These are phyloP conservation scores for Neoarthrinium moseri DNA, from an alignment of 2,329 filamentous ascomycete species.

Conservation along the genomic window DNA sequence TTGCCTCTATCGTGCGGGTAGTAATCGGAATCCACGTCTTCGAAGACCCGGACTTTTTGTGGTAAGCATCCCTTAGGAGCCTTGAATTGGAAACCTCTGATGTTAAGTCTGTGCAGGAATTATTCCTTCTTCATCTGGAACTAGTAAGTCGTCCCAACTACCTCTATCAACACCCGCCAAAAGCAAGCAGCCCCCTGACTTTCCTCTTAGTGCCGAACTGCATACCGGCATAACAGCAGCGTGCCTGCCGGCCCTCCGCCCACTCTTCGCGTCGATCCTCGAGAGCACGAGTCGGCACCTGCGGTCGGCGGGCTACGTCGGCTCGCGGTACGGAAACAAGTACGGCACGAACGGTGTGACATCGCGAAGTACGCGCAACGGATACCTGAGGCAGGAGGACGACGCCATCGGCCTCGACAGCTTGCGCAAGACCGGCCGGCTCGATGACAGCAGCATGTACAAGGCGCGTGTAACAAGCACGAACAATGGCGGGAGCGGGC, in stretches of 20 bases:
- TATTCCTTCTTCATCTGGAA: conserved; percentile 11
- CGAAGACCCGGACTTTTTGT: conserved; percentile 6
- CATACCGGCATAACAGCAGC: conserved; percentile 12
- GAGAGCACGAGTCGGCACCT: conserved; percentile 10
- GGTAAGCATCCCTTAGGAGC: too few species aligned
- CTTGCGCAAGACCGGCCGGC: background rate
- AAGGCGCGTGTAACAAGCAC: conserved; percentile 1
- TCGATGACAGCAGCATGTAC: background rate
- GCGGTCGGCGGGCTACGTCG: conserved; percentile 6
- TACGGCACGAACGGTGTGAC: too few species aligned
- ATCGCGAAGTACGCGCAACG: background rate
- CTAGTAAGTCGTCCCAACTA: background rate
- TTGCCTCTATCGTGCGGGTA: conserved; percentile 8
- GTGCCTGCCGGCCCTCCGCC: conserved; percentile 11
- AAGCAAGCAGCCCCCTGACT: too few species aligned
- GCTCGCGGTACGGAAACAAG: background rate
- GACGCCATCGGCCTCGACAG: background rate
- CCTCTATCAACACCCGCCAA: background rate
- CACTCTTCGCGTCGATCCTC: conserved; percentile 10
- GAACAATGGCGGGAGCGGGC: background rate
- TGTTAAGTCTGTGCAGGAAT: background rate
- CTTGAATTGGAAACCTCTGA: background rate
- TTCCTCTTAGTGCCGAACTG: conserved; percentile 9
- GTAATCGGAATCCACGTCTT: conserved; percentile 7
- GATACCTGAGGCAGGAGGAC: conserved; percentile 5